Evolutionary conservation across 257 asterid species (phyloP).

Genomic region (Jacaranda mimosifolia): DNA sequence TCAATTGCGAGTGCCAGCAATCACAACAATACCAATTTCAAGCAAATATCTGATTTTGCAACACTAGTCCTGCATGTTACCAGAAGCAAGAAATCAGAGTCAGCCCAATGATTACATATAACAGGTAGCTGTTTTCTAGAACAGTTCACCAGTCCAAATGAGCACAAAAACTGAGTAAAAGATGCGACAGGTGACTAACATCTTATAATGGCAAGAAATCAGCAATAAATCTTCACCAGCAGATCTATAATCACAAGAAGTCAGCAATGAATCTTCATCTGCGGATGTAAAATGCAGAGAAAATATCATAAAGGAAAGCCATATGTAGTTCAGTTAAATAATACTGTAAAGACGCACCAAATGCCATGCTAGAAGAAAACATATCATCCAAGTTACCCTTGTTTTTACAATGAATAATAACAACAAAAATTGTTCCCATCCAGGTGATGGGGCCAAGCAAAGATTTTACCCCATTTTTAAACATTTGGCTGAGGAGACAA

Average conservation of each 20-base stretch:
- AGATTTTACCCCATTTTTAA: not conserved
- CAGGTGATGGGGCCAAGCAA: not conserved
- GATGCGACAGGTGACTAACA: conserved; percentile 8
- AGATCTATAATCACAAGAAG: not conserved
- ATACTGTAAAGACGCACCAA: not conserved
- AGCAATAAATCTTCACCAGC: not conserved
- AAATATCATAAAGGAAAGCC: not conserved
- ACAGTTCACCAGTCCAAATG: conserved; percentile 3
- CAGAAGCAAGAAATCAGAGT: not conserved
- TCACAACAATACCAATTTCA: conserved; percentile 3
- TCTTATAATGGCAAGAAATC: not conserved
- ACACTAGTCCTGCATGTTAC: not conserved
- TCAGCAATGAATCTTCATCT: conserved; percentile 3
- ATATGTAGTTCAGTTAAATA: conserved; percentile 8
- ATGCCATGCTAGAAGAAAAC: not conserved
- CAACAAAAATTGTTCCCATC: not conserved
- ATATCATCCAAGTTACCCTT: conserved; percentile 6
- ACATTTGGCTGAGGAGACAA: conserved; percentile 2
- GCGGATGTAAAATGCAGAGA: not conserved
- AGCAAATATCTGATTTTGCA: conserved; percentile 5
- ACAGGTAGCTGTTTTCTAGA: conserved; percentile 6
- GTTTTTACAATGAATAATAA: conserved; percentile 3
- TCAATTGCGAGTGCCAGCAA: conserved; percentile 30
- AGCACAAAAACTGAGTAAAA: conserved; percentile 24
- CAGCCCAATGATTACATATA: not conserved